These are phyloP conservation scores for Mycena albidolilacea DNA, from an alignment of 768 basidiomycete genomes.

Conservation along the genomic window DNA sequence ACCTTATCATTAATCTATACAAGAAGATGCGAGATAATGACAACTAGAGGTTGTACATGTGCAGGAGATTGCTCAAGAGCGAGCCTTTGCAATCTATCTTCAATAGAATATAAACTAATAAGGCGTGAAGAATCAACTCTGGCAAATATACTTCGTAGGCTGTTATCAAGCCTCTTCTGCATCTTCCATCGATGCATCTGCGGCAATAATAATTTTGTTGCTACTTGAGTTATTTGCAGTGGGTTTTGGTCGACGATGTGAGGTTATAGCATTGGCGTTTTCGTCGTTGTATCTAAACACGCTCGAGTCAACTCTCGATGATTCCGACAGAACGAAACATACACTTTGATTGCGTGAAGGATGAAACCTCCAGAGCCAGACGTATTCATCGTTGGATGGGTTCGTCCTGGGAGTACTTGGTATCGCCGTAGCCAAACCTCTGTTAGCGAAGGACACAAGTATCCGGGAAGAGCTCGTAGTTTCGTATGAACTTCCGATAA, in stretches of 20 bases:
- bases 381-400: conserved; percentile 94
- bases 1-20: conserved; percentile 80
- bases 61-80: conserved; percentile 1
- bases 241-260: conserved; percentile 56
- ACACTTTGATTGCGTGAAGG: conserved; percentile 91
- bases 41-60: conserved; percentile 14
- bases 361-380: conserved; percentile 93
- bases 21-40: conserved; percentile 58
- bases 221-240: conserved; percentile 15
- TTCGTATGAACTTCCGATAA: conserved; percentile 84
- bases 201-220: conserved; percentile 1
- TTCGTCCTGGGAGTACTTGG: conserved; percentile 96
- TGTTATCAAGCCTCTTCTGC: conserved; percentile 18
- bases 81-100: too few species aligned
- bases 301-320: conserved; percentile 11
- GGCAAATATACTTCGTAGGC: background rate
- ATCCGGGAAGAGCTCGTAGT: conserved; percentile 75
- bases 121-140: too few species aligned
- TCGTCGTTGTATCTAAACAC: conserved; percentile 67
- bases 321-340: conserved; percentile 26
- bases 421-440: conserved; percentile 93
- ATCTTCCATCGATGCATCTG: conserved; percentile 28
- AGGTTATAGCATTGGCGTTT: conserved; percentile 66
- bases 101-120: too few species aligned
- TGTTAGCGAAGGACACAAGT: conserved; percentile 83